phyloP scores from a whole-genome alignment of 371 early-diverging fungal genomes.

The Circinella umbellata region DNA sequence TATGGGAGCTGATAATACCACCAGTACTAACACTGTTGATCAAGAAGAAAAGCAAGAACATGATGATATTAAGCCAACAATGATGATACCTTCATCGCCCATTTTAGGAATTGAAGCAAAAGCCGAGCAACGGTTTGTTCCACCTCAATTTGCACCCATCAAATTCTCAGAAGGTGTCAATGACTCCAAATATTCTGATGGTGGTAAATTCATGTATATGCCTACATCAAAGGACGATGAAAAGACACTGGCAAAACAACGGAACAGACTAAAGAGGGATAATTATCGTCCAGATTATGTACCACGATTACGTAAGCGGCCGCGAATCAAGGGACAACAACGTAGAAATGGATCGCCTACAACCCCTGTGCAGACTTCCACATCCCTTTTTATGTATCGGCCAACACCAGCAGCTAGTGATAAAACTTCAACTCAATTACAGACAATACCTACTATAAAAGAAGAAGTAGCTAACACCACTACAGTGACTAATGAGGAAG shows the following conservation, averaged over 20 bases:
- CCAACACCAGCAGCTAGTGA: neutral
- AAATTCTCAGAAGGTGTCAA: slow-evolving; percentile 36
- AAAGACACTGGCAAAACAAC: neutral
- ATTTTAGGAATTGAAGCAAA: neutral
- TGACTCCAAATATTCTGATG: slow-evolving; percentile 49
- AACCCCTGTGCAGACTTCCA: neutral
- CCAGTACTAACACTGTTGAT: neutral
- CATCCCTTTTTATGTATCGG: slow-evolving; percentile 1
- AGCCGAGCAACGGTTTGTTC: slow-evolving; percentile 22
- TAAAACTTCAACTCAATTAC: neutral
- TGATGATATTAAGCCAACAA: neutral
- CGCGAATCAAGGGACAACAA: slow-evolving; percentile 11
- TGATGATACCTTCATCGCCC: neutral
- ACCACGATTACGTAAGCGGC: slow-evolving; percentile 25
- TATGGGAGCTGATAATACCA: neutral
- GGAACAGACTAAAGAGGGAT: slow-evolving; percentile 17
- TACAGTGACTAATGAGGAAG: neutral
- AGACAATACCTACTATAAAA: neutral
- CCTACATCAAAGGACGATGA: slow-evolving; percentile 13
- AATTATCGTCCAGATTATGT: slow-evolving; percentile 51
- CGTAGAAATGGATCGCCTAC: neutral
- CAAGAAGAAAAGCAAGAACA: neutral
- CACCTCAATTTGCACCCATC: slow-evolving; percentile 57
- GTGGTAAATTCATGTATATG: slow-evolving; percentile 52
- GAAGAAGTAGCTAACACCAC: too few relatives aligned